phyloP scores from a whole-genome alignment of 192 early-diverging fungal species.

The Chytriomyces confervae region DNA sequence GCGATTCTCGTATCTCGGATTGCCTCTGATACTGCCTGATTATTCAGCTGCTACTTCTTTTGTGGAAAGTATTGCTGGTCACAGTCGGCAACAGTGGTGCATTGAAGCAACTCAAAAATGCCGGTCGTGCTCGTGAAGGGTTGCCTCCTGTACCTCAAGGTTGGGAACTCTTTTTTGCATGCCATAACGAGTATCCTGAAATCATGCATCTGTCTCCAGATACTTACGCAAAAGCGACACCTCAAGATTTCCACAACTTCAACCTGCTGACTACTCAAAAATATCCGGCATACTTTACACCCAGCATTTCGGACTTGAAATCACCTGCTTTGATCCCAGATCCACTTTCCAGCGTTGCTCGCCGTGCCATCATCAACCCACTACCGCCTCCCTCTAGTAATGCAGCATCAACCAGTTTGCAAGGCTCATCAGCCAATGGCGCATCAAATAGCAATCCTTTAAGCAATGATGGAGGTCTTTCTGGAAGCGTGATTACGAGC shows the following conservation, averaged over 20 bases:
- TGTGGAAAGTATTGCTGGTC: conserved; percentile 71
- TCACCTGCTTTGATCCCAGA: conserved; percentile 13
- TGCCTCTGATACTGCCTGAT: no score
- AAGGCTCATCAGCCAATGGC: no score
- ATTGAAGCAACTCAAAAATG: conserved; percentile 56
- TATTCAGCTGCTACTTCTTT: conserved; percentile 64
- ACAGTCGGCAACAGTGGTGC: conserved; percentile 63
- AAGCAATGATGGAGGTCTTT: no score
- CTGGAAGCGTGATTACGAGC: neutral
- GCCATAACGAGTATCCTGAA: neutral
- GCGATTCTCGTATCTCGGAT: conserved; percentile 16
- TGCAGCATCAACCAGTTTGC: neutral
- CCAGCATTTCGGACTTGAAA: conserved; percentile 11
- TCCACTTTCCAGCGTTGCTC: conserved; percentile 34
- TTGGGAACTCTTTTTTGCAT: neutral
- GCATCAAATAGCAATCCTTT: no score
- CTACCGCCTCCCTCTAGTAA: neutral
- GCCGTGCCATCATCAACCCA: conserved; percentile 32
- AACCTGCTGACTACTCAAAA: conserved; percentile 61
- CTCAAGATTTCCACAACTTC: conserved; percentile 66
- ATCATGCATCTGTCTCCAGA: conserved; percentile 28
- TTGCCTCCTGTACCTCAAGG: conserved; percentile 41
- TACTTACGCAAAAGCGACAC: conserved; percentile 60
- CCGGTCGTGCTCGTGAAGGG: conserved; percentile 55
- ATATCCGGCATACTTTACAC: conserved; percentile 67